Percentiles rank a stretch among this genome's conserved stretches.
phyloP scores from a whole-genome alignment of 805 yeast species.

The Myxozyma monticola region DNA sequence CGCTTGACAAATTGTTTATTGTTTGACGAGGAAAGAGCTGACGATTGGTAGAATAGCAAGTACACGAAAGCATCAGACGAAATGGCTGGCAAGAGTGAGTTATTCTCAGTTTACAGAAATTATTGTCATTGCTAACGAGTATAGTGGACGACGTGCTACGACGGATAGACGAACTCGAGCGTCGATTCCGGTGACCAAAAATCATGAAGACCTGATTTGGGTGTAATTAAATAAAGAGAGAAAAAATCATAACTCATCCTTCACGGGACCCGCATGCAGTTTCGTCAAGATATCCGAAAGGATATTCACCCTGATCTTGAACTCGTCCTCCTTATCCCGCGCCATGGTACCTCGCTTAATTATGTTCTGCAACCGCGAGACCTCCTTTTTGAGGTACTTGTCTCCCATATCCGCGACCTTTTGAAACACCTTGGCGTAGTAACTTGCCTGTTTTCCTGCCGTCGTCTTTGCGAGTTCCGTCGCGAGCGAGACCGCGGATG shows the following conservation, averaged over 20 bases:
- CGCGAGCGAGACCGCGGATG: slow-evolving; percentile 43
- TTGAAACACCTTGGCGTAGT: slow-evolving; percentile 36
- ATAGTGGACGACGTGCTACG: slow-evolving; percentile 20
- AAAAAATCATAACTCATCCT: slow-evolving; percentile 19
- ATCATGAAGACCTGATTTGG: background rate
- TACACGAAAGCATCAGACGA: slow-evolving; percentile 12
- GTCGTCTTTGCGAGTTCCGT: slow-evolving; percentile 37
- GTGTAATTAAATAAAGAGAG: background rate
- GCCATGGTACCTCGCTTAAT: slow-evolving; percentile 43
- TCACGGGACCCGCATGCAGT: background rate
- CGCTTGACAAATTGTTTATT: too few relatives aligned
- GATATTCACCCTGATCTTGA: slow-evolving; percentile 54
- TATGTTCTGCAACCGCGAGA: slow-evolving; percentile 47
- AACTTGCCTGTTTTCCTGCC: slow-evolving; percentile 23
- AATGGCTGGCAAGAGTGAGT: slow-evolving; percentile 19
- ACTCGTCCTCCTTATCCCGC: slow-evolving; percentile 50
- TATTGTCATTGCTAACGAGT: background rate
- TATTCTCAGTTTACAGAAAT: too few relatives aligned
- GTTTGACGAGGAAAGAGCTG: too few relatives aligned
- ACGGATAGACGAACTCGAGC: slow-evolving; percentile 23
- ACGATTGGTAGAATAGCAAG: background rate
- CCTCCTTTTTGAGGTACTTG: slow-evolving; percentile 49
- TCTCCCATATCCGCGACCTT: slow-evolving; percentile 35
- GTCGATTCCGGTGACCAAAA: background rate
- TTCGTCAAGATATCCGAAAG: slow-evolving; percentile 40